Evolutionary conservation across 2,329 filamentous ascomycete species (phyloP).

Genomic region (Diaporthe caulivora): DNA sequence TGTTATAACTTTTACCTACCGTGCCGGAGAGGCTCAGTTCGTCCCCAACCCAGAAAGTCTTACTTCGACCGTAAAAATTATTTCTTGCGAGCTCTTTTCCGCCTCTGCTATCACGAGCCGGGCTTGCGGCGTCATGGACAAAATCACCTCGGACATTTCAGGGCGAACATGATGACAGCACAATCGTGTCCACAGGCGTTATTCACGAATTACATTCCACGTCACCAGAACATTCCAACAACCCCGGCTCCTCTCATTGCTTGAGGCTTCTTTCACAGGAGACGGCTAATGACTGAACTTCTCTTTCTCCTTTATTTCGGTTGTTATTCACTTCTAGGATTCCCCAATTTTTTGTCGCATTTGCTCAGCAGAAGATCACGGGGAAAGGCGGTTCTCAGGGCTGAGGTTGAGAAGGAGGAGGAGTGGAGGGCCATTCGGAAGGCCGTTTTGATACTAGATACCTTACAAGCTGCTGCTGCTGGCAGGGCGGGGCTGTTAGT

Average conservation of each 20-base stretch:
- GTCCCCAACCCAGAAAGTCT: background rate
- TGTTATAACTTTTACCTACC: background rate
- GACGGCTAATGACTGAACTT: slow-evolving; percentile 32
- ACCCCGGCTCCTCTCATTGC: slow-evolving; percentile 28
- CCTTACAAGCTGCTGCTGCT: slow-evolving; percentile 38
- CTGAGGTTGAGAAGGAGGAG: background rate
- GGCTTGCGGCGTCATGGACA: slow-evolving; percentile 7
- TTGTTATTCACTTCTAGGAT: slow-evolving; percentile 38
- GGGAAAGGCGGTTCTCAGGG: background rate
- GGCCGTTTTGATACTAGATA: slow-evolving; percentile 32
- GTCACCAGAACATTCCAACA: slow-evolving; percentile 13
- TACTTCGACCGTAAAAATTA: slow-evolving; percentile 17
- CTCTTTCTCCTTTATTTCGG: slow-evolving; percentile 18
- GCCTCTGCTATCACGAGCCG: background rate
- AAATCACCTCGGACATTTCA: slow-evolving; percentile 14
- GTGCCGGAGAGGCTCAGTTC: background rate
- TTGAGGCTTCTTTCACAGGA: slow-evolving; percentile 33
- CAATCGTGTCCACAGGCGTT: background rate
- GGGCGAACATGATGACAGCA: slow-evolving; percentile 5
- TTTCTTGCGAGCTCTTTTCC: slow-evolving; percentile 16
- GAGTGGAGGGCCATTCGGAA: background rate
- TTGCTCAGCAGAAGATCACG: slow-evolving; percentile 13
- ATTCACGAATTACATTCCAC: slow-evolving; percentile 34
- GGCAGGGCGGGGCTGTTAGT: slow-evolving; percentile 32
- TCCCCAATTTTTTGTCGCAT: slow-evolving; percentile 34